Conservation (phyloP, 345 rosid species). For the Cardamine occulta region DNA sequence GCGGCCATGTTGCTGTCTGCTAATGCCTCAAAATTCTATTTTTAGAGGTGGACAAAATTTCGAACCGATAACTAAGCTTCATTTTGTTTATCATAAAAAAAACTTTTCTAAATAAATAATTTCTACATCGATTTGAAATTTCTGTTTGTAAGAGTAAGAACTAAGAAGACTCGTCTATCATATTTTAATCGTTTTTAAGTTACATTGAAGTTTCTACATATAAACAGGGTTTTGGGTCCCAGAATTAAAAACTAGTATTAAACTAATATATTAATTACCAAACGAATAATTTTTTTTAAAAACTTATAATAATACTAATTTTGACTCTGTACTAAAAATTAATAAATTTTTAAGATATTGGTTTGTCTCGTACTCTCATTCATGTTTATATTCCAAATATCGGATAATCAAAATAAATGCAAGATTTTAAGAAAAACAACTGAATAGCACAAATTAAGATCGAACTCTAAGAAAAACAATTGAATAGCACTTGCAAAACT, state of each 20-base stretch:
- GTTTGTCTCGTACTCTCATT: background rate
- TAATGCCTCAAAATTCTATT: background rate
- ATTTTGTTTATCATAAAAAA: too few species aligned
- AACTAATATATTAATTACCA: background rate
- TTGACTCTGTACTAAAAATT: background rate
- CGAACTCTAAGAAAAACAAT: background rate
- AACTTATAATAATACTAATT: background rate
- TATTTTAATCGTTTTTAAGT: too few species aligned
- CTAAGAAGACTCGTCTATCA: too few species aligned
- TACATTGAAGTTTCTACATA: too few species aligned
- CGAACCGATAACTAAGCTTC: background rate
- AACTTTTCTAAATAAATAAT: too few species aligned
- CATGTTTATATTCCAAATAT: background rate
- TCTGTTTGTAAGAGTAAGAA: too few species aligned
- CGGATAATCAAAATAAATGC: background rate
- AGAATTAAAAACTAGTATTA: too few species aligned
- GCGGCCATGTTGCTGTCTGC: background rate
- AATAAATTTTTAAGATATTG: background rate
- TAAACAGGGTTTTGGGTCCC: background rate
- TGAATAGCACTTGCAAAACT: slow-evolving; percentile 23
- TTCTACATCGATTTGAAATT: background rate
- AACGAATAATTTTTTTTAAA: background rate
- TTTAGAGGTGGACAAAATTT: background rate
- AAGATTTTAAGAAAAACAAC: background rate
- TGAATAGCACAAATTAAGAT: background rate